phyloP scores from a whole-genome alignment of 2,329 filamentous ascomycete species.

The Elsinoe fawcettii region DNA sequence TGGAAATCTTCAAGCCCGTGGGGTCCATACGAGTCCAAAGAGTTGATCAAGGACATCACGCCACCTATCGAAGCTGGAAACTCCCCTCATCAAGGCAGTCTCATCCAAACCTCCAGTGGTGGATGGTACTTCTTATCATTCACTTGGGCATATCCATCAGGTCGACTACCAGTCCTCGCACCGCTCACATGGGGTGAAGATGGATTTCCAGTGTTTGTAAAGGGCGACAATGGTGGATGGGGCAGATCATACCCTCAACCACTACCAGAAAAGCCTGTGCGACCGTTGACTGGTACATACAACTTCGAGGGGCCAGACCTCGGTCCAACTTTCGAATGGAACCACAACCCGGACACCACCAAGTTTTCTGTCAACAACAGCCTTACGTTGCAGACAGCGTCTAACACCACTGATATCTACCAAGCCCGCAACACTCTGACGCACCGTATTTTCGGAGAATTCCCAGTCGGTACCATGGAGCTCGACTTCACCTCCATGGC shows the following conservation, averaged over 20 bases:
- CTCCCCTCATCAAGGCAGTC: slow-evolving; percentile 45
- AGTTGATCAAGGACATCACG: slow-evolving; percentile 37
- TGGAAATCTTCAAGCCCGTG: slow-evolving; percentile 42
- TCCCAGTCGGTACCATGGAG: slow-evolving; percentile 42
- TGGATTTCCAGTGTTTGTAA: slow-evolving; percentile 43
- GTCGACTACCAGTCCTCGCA: slow-evolving; percentile 50
- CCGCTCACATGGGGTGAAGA: slow-evolving; percentile 47
- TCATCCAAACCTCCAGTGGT: slow-evolving; percentile 45
- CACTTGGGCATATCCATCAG: slow-evolving; percentile 48
- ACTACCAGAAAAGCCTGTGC: slow-evolving; percentile 26
- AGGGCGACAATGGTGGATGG: slow-evolving; percentile 33
- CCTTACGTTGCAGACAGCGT: slow-evolving; percentile 43
- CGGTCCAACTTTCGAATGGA: slow-evolving; percentile 51
- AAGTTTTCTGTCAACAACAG: slow-evolving; percentile 41
- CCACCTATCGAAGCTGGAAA: slow-evolving; percentile 36
- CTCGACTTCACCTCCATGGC: slow-evolving; percentile 44
- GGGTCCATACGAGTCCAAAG: slow-evolving; percentile 45
- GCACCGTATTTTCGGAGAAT: slow-evolving; percentile 35
- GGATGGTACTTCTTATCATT: slow-evolving; percentile 56
- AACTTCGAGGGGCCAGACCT: slow-evolving; percentile 39
- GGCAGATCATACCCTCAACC: slow-evolving; percentile 39
- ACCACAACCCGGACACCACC: slow-evolving; percentile 50
- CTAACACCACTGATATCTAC: slow-evolving; percentile 45
- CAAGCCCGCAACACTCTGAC: slow-evolving; percentile 37
- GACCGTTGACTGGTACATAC: slow-evolving; percentile 36